These are phyloP conservation scores for Macrolepiota albuminosa DNA, from an alignment of 768 basidiomycete species.

Conservation along the genomic window DNA sequence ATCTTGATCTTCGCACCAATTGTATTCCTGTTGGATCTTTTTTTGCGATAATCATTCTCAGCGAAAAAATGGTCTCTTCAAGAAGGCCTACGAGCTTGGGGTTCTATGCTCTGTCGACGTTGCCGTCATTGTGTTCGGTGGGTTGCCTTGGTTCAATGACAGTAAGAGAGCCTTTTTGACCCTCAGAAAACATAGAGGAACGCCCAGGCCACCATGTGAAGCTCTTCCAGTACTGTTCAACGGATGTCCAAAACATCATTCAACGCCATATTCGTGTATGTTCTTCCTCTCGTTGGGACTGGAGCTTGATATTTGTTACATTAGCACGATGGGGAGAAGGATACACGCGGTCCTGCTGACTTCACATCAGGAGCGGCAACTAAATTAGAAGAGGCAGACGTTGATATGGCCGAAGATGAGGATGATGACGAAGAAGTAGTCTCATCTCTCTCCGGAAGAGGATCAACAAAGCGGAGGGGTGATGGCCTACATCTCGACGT, in stretches of 20 bases:
- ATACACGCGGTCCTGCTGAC: conserved; percentile 41
- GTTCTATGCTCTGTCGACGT: conserved; percentile 88
- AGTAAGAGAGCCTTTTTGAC: neutral
- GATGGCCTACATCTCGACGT: conserved; percentile 8
- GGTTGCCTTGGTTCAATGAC: conserved; percentile 4
- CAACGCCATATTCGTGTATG: conserved; percentile 55
- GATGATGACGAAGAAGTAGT: conserved; percentile 20
- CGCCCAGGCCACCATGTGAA: conserved; percentile 75
- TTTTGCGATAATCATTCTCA: conserved; percentile 25
- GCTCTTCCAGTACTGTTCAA: conserved; percentile 78
- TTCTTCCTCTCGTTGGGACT: conserved; percentile 8
- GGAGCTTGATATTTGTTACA: neutral
- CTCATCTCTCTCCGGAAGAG: neutral
- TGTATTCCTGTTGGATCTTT: conserved; percentile 23
- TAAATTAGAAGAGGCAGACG: conserved; percentile 31
- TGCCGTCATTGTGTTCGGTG: conserved; percentile 80
- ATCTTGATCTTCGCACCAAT: conserved; percentile 32
- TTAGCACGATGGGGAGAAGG: conserved; percentile 48
- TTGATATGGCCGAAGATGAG: conserved; percentile 28
- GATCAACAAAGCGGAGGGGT: conserved; percentile 1
- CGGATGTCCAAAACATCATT: conserved; percentile 65
- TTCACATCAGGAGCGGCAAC: conserved; percentile 32
- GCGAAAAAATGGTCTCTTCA: conserved; percentile 90
- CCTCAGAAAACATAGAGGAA: conserved; percentile 55
- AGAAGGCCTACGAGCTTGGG: conserved; percentile 87